These are phyloP conservation scores for Alternaria triticina DNA, from an alignment of 2,329 filamentous ascomycete species.

Conservation along the genomic window DNA sequence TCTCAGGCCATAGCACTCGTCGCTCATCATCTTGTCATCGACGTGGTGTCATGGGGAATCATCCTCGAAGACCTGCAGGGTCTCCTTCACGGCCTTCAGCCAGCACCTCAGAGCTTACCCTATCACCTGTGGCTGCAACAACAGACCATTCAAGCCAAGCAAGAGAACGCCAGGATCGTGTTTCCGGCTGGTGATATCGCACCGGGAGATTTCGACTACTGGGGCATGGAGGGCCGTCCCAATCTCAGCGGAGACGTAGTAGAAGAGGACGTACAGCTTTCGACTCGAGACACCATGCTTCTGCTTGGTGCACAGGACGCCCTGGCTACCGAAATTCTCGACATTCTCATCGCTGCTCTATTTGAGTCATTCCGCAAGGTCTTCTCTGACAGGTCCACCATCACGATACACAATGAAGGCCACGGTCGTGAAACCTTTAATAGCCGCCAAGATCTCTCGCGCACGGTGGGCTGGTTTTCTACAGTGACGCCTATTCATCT, in stretches of 20 bases:
- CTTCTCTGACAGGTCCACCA: conserved; percentile 50
- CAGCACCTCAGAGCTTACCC: conserved; percentile 39
- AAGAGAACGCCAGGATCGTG: conserved; percentile 30
- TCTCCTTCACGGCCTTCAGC: conserved; percentile 32
- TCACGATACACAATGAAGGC: conserved; percentile 57
- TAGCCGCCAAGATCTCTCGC: conserved; percentile 54
- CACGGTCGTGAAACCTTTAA: conserved; percentile 58
- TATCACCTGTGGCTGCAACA: conserved; percentile 48
- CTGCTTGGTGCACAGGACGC: conserved; percentile 42
- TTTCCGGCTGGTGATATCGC: conserved; percentile 37
- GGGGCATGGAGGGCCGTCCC: conserved; percentile 43
- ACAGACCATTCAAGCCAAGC: conserved; percentile 38
- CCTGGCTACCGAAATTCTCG: conserved; percentile 44
- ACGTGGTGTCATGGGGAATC: conserved; percentile 50
- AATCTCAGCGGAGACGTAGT: conserved; percentile 46
- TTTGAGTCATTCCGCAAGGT: conserved; percentile 53
- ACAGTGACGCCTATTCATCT: conserved; percentile 43
- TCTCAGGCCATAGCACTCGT: conserved; percentile 47
- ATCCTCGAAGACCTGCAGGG: conserved; percentile 48
- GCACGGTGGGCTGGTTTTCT: conserved; percentile 61
- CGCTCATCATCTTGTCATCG: conserved; percentile 46
- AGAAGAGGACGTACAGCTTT: conserved; percentile 37
- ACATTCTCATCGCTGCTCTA: conserved; percentile 45
- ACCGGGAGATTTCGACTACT: conserved; percentile 42
- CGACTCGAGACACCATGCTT: conserved; percentile 42